Base-by-base conservation (phyloP, 2,329 filamentous ascomycete species). In the Ceratocystis eucalypticola region DNA sequence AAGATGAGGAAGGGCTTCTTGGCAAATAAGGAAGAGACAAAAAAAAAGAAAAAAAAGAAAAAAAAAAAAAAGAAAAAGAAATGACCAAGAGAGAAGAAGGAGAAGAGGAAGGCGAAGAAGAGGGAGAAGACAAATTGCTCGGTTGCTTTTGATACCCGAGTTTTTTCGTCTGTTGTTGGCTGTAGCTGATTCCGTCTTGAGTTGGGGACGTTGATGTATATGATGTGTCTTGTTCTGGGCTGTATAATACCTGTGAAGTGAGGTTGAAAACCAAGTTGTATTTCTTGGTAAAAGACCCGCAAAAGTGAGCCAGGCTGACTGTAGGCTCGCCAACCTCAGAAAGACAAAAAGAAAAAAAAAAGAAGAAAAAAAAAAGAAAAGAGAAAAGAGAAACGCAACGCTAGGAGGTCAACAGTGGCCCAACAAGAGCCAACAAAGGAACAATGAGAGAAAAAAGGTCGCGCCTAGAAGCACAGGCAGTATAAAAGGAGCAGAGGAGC, bases 391-490 rank as follows among this genome's bases (percentile, higher is more conserved):
- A 33, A 44, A 44, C 15, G 17, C 10, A 62, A 62, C 25, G 20
- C 12, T 45, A 46, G n/a, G 53, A 12, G 15, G 53, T 30, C 15
- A 17, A n/a, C 22, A n/a, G 53, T 28, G 53, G 25, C 28, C 28
- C 10, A 57, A 57, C 37, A 45, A 45, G 59, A 45, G n/a, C 33
- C 44, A 41, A 37, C 33, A 61, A 62, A 62, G 41, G 37, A 46
- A 46, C 20, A 22, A 45, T 45, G 22, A 46, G 22, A 28, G 37
- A 62, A 62, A 45, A 62, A 62, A 62, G 48, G 37, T 28, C 61
- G 50, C 17, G 25, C 61, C 30, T 5, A 45, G 61, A 50, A 63
- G 61, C 61, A 63, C 61, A 33, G 45, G 61, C 62, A 64, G 46
- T 33, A 57, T 57, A 57, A 57, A 57, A 33, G 53, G 53, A 57